Conservation (phyloP, 2,329 filamentous ascomycete species). For the Cryphonectria japonica region DNA sequence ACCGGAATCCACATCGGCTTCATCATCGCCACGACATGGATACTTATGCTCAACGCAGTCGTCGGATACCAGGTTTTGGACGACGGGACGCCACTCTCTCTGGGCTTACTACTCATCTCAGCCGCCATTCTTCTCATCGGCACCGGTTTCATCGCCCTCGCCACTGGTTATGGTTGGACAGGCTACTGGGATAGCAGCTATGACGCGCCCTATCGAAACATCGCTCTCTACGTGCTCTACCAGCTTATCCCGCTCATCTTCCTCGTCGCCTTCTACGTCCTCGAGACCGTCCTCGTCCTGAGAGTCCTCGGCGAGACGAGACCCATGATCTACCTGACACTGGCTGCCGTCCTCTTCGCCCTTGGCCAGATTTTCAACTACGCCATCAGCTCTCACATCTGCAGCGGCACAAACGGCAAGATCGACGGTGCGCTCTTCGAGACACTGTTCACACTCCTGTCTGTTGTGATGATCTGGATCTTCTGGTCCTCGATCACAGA, state of each 20-base stretch:
- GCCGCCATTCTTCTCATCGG: slow-evolving; percentile 78
- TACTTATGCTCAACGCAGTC: slow-evolving; percentile 86
- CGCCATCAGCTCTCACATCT: slow-evolving; percentile 88
- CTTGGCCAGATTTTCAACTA: slow-evolving; percentile 97
- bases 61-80: slow-evolving; percentile 94
- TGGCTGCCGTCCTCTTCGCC: slow-evolving; percentile 80
- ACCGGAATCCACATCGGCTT: slow-evolving; percentile 88
- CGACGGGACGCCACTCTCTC: slow-evolving; percentile 84
- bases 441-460: slow-evolving; percentile 85
- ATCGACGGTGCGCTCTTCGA: slow-evolving; percentile 94
- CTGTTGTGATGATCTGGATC: slow-evolving; percentile 83
- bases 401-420: slow-evolving; percentile 77
- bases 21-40: slow-evolving; percentile 86
- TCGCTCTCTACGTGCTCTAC: slow-evolving; percentile 92
- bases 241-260: slow-evolving; percentile 88
- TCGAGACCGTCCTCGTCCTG: slow-evolving; percentile 84
- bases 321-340: slow-evolving; percentile 86
- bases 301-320: slow-evolving; percentile 83
- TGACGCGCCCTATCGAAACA: slow-evolving; percentile 62
- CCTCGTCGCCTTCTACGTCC: slow-evolving; percentile 81
- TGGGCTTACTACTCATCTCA: slow-evolving; percentile 75
- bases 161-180: slow-evolving; percentile 88
- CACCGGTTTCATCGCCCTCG: slow-evolving; percentile 92
- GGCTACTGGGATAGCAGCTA: slow-evolving; percentile 71
- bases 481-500: slow-evolving; percentile 99